Percentiles rank a stretch among this genome's conserved stretches.
Conservation (phyloP, 768 basidiomycete species). For the Saitozyma podzolica region DNA sequence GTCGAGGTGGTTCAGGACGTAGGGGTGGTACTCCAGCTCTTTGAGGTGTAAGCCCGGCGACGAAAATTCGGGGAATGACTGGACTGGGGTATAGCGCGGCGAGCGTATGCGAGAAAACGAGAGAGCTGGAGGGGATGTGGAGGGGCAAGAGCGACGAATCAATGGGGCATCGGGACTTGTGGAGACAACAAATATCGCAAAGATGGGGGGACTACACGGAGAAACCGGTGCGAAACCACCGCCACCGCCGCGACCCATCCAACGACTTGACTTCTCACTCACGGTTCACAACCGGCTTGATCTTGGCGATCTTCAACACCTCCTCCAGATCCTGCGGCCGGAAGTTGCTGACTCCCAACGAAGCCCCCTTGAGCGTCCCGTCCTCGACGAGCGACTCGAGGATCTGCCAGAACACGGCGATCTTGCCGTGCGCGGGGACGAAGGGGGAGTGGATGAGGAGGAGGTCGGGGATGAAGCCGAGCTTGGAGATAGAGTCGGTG, state of each 20-base stretch:
- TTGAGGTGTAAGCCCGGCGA: neutral
- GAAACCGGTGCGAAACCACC: too few relatives aligned
- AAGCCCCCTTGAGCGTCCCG: conserved; percentile 22
- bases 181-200: too few relatives aligned
- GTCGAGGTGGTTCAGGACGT: conserved; percentile 43
- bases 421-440: conserved; percentile 42
- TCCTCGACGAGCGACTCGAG: conserved; percentile 30
- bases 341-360: conserved; percentile 50
- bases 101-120: too few relatives aligned
- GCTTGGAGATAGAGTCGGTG: conserved; percentile 27
- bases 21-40: conserved; percentile 51
- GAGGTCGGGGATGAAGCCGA: conserved; percentile 42
- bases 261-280: conserved; percentile 5
- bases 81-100: neutral
- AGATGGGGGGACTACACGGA: too few relatives aligned
- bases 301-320: conserved; percentile 38
- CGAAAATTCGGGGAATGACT: neutral
- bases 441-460: conserved; percentile 49
- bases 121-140: too few relatives aligned
- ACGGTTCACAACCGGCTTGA: conserved; percentile 52
- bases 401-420: conserved; percentile 29
- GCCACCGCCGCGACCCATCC: neutral
- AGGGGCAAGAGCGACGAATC: too few relatives aligned
- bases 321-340: conserved; percentile 46
- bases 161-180: too few relatives aligned